A percentile compares a stretch with the other conserved stretches of the same genome.
phyloP scores from a whole-genome alignment of 768 basidiomycete genomes.

The Leccinum pellstonianum region DNA sequence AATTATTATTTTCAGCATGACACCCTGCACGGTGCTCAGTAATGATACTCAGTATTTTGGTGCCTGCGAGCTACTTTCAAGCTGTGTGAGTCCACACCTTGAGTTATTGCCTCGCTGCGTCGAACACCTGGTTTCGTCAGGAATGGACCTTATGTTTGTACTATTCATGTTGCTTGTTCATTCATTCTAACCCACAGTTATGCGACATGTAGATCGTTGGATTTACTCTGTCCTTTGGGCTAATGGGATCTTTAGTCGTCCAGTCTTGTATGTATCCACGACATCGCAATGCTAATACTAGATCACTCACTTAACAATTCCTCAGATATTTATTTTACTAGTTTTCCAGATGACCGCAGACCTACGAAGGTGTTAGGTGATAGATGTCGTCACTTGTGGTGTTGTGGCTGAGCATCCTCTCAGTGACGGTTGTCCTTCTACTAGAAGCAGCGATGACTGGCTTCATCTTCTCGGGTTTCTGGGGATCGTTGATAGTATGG shows the following conservation, averaged over 20 bases:
- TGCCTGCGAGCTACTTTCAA: no score
- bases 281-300: neutral
- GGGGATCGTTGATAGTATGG: neutral
- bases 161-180: no score
- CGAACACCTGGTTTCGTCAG: no score
- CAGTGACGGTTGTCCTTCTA: conserved; percentile 14
- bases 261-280: conserved; percentile 13
- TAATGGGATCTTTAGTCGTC: conserved; percentile 18
- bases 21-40: no score
- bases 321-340: conserved; percentile 22
- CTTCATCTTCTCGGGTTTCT: conserved; percentile 2
- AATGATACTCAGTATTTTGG: no score
- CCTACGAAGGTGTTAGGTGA: conserved; percentile 19
- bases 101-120: no score
- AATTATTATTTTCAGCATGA: no score
- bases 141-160: no score
- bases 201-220: conserved; percentile 10
- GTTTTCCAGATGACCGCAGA: conserved; percentile 16
- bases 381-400: neutral
- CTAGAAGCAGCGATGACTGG: conserved; percentile 16
- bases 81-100: no score
- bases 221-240: conserved; percentile 13
- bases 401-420: no score
- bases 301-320: neutral
- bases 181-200: no score